Evolutionary conservation across 2,329 filamentous ascomycete species (phyloP).

Genomic region (Stylonectria norvegica): DNA sequence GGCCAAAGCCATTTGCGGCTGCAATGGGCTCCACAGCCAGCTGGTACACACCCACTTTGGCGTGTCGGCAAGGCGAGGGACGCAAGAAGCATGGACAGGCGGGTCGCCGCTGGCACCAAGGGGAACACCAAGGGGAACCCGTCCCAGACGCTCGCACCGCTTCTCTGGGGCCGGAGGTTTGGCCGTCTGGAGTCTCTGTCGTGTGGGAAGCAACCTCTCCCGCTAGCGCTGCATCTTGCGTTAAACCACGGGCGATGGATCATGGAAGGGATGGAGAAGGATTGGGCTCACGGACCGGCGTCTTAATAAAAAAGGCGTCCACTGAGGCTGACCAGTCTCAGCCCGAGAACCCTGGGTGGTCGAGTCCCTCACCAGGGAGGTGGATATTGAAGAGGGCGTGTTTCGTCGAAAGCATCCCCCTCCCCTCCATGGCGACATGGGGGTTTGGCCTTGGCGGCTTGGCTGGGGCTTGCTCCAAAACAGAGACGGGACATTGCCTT

Average conservation of each 20-base stretch:
- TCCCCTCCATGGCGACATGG: too few species aligned
- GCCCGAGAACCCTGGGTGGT: conserved; percentile 1
- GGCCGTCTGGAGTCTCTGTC: conserved; percentile 23
- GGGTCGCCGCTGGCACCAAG: conserved; percentile 1
- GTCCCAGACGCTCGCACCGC: conserved; percentile 25
- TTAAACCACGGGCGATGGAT: conserved; percentile 12
- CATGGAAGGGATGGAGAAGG: conserved; percentile 32
- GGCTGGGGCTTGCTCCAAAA: conserved; percentile 15
- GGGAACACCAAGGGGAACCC: conserved; percentile 10
- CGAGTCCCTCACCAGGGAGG: conserved; percentile 4
- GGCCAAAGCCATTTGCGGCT: conserved; percentile 11
- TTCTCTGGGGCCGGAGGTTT: conserved; percentile 14
- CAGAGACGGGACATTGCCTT: conserved; percentile 24
- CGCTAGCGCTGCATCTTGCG: conserved; percentile 24
- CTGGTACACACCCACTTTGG: conserved; percentile 23
- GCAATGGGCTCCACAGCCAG: conserved; percentile 10
- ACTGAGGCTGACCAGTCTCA: conserved; percentile 15
- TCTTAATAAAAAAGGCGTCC: conserved; percentile 12
- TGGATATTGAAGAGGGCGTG: conserved; percentile 5
- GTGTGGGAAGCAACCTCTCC: conserved; percentile 23
- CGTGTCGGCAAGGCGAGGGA: conserved; percentile 21
- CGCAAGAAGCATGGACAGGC: conserved; percentile 21
- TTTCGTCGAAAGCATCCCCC: conserved; percentile 12
- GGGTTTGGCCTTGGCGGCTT: conserved; percentile 10
- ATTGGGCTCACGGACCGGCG: conserved; percentile 24